phyloP scores from a whole-genome alignment of 306 rosid species.

The Clitoria ternatea region DNA sequence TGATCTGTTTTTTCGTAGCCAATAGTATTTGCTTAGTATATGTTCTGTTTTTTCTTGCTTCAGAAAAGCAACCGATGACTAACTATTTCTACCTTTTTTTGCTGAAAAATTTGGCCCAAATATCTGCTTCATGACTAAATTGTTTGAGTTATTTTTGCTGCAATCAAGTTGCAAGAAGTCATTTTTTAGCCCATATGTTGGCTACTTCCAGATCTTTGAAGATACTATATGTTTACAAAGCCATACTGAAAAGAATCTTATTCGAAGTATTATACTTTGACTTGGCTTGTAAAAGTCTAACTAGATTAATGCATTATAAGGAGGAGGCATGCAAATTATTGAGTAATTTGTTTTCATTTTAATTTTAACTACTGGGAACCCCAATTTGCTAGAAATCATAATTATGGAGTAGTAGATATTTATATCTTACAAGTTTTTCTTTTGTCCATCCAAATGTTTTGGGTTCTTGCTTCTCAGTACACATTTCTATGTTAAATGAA shows the following conservation, averaged over 20 bases:
- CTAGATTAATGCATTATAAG: not conserved
- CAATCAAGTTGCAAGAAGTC: not conserved
- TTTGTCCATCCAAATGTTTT: conserved; percentile 7
- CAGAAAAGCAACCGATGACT: not conserved
- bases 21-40: not conserved
- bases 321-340: not conserved
- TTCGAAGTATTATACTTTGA: not conserved
- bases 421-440: not conserved
- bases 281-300: not conserved
- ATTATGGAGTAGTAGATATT: not conserved
- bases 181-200: not conserved
- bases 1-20: conserved; percentile 1
- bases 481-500: not conserved
- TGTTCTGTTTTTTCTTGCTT: not conserved
- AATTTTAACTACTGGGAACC: not conserved
- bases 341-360: not conserved
- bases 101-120: not conserved
- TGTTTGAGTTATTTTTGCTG: not conserved
- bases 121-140: not conserved
- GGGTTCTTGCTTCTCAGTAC: not conserved
- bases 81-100: not conserved
- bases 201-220: not conserved
- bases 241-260: too few species aligned
- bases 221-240: too few species aligned
- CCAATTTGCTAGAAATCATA: conserved; percentile 18